Base-by-base conservation (phyloP, 1,139 yeast genomes). In the Diutina mesorugosa region DNA sequence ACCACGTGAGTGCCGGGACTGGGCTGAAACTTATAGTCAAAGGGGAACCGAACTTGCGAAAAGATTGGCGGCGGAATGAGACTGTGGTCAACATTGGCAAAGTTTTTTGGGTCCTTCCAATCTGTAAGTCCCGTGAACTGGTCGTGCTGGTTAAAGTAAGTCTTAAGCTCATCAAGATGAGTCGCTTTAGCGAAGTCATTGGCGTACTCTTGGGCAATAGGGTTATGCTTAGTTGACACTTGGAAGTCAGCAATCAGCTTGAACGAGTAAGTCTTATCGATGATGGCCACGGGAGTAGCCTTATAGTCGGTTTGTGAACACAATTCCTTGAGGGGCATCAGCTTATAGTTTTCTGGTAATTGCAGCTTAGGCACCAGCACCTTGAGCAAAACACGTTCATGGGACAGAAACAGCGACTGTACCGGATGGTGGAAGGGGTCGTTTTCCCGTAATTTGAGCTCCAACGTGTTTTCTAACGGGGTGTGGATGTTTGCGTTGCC, bases 221-320 rank as follows among this genome's bases (percentile, higher is more conserved):
- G 65, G 14, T 87, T 85, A 61, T 81, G 77, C 57, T 78, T 79
- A 21, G 91, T 80, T 45, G 79, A 72, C 60, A 82, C 80, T 67
- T 91, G 99, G 67, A 90, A 93, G 69, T 93, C 99, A 1, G 93
- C 84, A 76, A 93, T 81, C 58, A 88, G 90, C 62, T 96, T 79
- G 67, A 91, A 93, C 62, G 88, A 80, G 64, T 83, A 86, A 18
- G 87, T 87, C 59, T 83, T 80, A 62, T 84, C 83, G 28, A 90
- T 75, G 18, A 90, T 78, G 0, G 86, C 93, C 6, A 81, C 77
- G 0, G 96, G 93, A 55, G 74, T 73, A 1, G 79, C 77, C 32
- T 69, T 71, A n/a, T 29, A 29, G 56, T 62, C 3, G 65, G 64
- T 2, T 59, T 58, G 62, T 56, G 60, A 66, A 10, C 90, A 63